These are phyloP conservation scores for Lycium ferocissimum DNA, from an alignment of 257 asterid species.

Conservation along the genomic window DNA sequence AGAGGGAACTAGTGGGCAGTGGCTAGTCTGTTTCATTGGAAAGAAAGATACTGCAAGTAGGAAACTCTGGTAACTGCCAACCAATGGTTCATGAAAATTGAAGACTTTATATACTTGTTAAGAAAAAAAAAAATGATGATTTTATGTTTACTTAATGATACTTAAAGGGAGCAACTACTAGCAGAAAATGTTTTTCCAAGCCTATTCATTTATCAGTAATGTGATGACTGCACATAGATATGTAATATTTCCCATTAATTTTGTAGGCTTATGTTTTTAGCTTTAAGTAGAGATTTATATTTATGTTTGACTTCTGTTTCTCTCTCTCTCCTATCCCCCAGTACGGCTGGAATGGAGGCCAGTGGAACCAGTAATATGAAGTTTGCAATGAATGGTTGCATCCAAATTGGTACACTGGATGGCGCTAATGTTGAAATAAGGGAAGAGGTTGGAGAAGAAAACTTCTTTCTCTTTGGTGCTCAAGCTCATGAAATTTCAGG, in stretches of 20 bases:
- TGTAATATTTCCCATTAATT: not conserved
- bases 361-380: constrained; percentile 98
- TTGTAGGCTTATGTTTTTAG: constrained; percentile 3
- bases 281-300: constrained; percentile 17
- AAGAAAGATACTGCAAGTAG: not conserved
- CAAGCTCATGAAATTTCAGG: constrained; percentile 79
- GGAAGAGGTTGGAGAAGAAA: constrained; percentile 86
- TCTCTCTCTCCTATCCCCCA: constrained; percentile 32
- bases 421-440: constrained; percentile 94
- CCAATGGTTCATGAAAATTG: constrained; percentile 3
- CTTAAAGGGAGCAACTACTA: not conserved
- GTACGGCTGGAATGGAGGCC: constrained; percentile 97
- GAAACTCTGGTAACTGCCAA: not conserved
- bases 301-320: not conserved
- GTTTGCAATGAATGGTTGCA: constrained; percentile 84
- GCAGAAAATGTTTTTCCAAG: not conserved
- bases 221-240: not conserved
- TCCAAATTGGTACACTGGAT: constrained; percentile 83
- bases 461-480: constrained; percentile 92
- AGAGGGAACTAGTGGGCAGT: not conserved
- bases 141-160: not conserved
- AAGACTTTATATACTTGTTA: not conserved
- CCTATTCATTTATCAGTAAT: constrained; percentile 12
- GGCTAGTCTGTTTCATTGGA: not conserved
- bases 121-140: not conserved